Conservation (phyloP, 768 basidiomycete genomes). For the Tylopilus sp. region DNA sequence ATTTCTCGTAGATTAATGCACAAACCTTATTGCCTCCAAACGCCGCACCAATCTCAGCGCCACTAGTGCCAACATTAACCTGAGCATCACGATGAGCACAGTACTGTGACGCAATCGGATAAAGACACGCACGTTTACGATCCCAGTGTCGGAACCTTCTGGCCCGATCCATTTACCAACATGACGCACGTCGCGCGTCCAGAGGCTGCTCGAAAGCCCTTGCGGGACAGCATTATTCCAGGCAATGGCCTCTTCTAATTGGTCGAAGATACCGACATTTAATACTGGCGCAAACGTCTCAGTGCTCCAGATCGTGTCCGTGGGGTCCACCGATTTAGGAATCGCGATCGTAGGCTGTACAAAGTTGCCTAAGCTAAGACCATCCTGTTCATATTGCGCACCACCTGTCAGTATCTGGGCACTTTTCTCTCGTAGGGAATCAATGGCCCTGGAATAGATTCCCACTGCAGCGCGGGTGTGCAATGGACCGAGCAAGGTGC, state of each 20-base stretch:
- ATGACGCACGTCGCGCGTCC: conserved; percentile 81
- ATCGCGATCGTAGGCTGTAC: conserved; percentile 85
- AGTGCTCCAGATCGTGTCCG: conserved; percentile 64
- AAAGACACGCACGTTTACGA: conserved; percentile 70
- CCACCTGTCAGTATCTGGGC: conserved; percentile 82
- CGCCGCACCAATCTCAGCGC: conserved; percentile 77
- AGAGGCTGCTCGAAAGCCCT: conserved; percentile 89
- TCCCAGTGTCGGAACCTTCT: conserved; percentile 84
- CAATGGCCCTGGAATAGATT: conserved; percentile 59
- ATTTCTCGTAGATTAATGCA: conserved; percentile 11
- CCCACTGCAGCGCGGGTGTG: conserved; percentile 70
- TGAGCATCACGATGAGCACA: conserved; percentile 22
- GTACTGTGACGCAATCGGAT: background rate
- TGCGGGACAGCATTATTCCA: conserved; percentile 91
- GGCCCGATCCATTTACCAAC: conserved; percentile 93
- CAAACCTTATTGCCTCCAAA: conserved; percentile 92
- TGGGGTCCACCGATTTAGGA: conserved; percentile 52
- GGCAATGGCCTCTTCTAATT: conserved; percentile 79
- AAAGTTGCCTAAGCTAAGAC: conserved; percentile 72
- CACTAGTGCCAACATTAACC: conserved; percentile 67
- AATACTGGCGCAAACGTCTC: conserved; percentile 91
- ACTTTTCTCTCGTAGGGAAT: conserved; percentile 56
- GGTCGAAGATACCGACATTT: conserved; percentile 82
- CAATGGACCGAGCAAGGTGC: conserved; percentile 82
- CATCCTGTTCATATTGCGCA: conserved; percentile 45